Conservation (phyloP, 768 basidiomycete species). For the Galerina sulciceps region DNA sequence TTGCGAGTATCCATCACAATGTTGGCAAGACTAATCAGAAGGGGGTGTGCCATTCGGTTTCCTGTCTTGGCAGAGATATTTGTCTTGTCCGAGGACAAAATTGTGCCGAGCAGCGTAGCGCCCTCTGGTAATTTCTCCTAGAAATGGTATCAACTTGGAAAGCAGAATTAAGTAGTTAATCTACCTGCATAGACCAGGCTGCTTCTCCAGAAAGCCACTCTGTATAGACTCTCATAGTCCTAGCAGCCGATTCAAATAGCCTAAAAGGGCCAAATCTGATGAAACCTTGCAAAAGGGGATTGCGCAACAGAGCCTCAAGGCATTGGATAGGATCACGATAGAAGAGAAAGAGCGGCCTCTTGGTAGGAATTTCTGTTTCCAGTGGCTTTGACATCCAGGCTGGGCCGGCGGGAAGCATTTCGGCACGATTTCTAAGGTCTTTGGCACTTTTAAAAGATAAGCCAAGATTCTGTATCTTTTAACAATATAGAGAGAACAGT, state of each 20-base stretch:
- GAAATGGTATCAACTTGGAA: neutral
- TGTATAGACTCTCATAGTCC: conserved; percentile 16
- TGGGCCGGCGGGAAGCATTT: conserved; percentile 31
- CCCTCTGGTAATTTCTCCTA: conserved; percentile 24
- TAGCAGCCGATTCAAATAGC: conserved; percentile 13
- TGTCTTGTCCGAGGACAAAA: conserved; percentile 37
- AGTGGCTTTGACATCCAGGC: conserved; percentile 23
- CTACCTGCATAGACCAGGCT: conserved; percentile 26
- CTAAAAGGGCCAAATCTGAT: conserved; percentile 21
- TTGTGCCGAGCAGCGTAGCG: conserved; percentile 30
- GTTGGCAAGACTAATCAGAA: conserved; percentile 35
- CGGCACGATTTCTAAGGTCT: conserved; percentile 26
- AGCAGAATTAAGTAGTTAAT: neutral
- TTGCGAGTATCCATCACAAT: conserved; percentile 29
- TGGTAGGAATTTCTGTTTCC: conserved; percentile 22
- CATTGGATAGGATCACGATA: conserved; percentile 33
- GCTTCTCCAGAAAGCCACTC: conserved; percentile 23
- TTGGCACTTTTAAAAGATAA: conserved; percentile 30
- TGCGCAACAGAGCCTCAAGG: conserved; percentile 26
- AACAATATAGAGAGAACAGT: neutral
- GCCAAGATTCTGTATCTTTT: conserved; percentile 16
- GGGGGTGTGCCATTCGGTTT: conserved; percentile 31
- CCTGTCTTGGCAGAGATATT: conserved; percentile 33
- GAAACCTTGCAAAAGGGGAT: conserved; percentile 27
- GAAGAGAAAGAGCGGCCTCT: conserved; percentile 25